Percentiles rank a stretch among this genome's conserved stretches.
Evolutionary conservation across 306 rosid genomes (phyloP).

Genomic region (Dalbergia oliveri): DNA sequence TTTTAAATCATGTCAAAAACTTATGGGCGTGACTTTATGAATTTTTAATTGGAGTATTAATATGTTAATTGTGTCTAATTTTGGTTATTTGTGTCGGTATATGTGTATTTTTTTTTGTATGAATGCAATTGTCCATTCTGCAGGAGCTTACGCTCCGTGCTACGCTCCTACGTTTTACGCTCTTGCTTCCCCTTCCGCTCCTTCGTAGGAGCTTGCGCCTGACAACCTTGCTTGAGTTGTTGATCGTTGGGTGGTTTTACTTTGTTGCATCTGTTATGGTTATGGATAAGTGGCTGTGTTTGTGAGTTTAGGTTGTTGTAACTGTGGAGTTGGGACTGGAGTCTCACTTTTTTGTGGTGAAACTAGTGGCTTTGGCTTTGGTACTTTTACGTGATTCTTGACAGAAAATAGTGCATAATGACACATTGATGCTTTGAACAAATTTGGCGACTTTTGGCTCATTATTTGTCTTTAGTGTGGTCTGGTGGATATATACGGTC

Average conservation of each 20-base stretch:
- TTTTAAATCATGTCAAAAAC: no score
- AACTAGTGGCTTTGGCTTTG: neutral
- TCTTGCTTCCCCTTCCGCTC: no score
- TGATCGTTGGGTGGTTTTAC: neutral
- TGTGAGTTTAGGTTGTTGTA: neutral
- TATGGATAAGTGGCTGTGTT: neutral
- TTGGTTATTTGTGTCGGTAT: no score
- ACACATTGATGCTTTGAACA: neutral
- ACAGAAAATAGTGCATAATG: neutral
- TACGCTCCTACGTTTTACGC: no score
- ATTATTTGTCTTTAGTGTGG: neutral
- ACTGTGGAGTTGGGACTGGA: slow-evolving; percentile 16
- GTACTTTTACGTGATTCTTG: neutral
- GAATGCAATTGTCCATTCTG: no score
- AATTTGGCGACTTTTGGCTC: neutral
- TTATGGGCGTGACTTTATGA: no score
- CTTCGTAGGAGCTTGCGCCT: no score
- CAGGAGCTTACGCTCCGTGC: no score
- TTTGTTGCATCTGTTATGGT: neutral
- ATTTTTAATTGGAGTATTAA: no score
- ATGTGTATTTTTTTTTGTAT: no score
- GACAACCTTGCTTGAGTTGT: neutral
- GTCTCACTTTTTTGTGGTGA: neutral
- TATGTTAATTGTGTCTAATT: no score
- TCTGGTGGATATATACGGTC: neutral